phyloP scores from a whole-genome alignment of 495 filamentous ascomycete genomes.

The Letharia lupina region DNA sequence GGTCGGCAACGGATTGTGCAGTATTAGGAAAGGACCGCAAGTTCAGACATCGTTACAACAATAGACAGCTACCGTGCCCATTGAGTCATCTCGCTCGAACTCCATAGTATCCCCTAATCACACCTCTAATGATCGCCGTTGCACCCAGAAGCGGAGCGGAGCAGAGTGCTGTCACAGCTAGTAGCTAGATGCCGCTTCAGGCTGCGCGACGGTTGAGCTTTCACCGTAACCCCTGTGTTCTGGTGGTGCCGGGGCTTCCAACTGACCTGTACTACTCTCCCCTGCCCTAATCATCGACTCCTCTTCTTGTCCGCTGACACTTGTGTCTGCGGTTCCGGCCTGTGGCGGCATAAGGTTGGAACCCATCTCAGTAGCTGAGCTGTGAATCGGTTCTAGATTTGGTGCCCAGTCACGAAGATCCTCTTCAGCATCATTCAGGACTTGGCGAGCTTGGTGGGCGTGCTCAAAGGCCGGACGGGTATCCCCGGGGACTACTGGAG shows the following conservation, averaged over 20 bases:
- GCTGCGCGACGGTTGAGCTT: conserved; percentile 15
- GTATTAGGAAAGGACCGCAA: not conserved
- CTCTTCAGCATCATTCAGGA: conserved; percentile 89
- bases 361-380: conserved; percentile 29
- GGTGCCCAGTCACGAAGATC: conserved; percentile 69
- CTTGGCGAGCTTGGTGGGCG: conserved; percentile 57
- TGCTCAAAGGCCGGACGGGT: conserved; percentile 55
- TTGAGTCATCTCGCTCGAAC: not conserved
- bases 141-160: not conserved
- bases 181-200: conserved; percentile 8
- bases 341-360: conserved; percentile 26
- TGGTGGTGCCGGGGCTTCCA: conserved; percentile 5
- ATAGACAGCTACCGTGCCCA: not conserved
- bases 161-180: conserved; percentile 1
- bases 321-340: conserved; percentile 13
- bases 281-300: not conserved
- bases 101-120: not conserved
- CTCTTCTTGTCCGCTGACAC: conserved; percentile 17
- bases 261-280: conserved; percentile 10
- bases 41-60: not conserved
- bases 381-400: conserved; percentile 46
- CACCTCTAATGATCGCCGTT: not conserved
- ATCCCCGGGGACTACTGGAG: conserved; percentile 82
- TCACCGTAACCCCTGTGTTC: conserved; percentile 20
- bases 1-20: not conserved